Conservation (phyloP, 129 eudicot genomes). For the Pulicaria dysenterica region DNA sequence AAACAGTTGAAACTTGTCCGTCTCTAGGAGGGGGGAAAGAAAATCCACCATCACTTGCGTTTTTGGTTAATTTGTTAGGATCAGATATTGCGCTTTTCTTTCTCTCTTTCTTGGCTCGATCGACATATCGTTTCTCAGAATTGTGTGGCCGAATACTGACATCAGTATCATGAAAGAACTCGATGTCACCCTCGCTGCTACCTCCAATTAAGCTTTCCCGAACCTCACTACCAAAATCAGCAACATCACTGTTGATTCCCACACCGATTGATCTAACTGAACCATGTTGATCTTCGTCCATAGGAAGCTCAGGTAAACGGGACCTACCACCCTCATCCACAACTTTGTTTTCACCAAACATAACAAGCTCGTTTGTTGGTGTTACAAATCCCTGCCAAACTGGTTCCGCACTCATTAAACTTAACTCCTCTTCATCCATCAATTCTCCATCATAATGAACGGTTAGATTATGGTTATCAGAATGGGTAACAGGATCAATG, state of each 20-base stretch:
- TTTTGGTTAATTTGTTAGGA: slow-evolving; percentile 46
- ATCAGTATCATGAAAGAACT: slow-evolving; percentile 59
- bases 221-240: slow-evolving; percentile 65
- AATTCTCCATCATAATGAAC: slow-evolving; percentile 78
- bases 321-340: slow-evolving; percentile 58
- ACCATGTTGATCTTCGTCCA: slow-evolving; percentile 64
- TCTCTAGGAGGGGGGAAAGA: slow-evolving; percentile 86
- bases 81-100: slow-evolving; percentile 40
- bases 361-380: slow-evolving; percentile 62
- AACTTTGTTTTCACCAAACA: slow-evolving; percentile 61
- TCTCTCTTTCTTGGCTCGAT: slow-evolving; percentile 41
- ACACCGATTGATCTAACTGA: slow-evolving; percentile 88
- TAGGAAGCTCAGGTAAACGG: slow-evolving; percentile 41
- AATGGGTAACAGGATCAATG: slow-evolving; percentile 49
- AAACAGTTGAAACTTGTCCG: slow-evolving; percentile 41
- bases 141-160: slow-evolving; percentile 37
- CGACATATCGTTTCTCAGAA: slow-evolving; percentile 36
- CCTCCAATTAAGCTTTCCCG: slow-evolving; percentile 65
- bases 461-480: slow-evolving; percentile 50
- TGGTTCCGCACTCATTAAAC: slow-evolving; percentile 79
- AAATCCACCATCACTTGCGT: slow-evolving; percentile 61
- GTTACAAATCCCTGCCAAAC: slow-evolving; percentile 80
- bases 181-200: slow-evolving; percentile 76
- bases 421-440: slow-evolving; percentile 82
- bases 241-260: slow-evolving; percentile 68